Base-by-base conservation (phyloP, 2,329 filamentous ascomycete species). In the Ilyonectria destructans region DNA sequence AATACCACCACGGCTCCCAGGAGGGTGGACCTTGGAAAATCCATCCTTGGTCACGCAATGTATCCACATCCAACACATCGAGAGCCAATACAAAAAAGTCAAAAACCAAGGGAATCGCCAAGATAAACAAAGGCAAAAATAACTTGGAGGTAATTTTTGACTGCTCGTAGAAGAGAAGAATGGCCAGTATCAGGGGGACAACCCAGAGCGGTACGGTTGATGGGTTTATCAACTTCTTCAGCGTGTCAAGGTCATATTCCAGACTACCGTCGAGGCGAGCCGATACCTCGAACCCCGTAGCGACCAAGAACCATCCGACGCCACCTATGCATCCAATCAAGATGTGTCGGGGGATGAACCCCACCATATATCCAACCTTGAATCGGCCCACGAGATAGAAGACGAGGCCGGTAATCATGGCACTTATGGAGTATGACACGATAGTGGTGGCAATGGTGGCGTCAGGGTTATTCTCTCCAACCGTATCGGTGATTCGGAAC, bases 261-360 rank as follows among this genome's bases (percentile, higher is more conserved):
- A 99, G 87, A 74, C 91, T 95, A 17, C 95, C 95, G 45, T 96
- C 92, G 31, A 99, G 85, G 56, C 95, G 90, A 26, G 95, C 96
- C 23, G 95, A 97, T 7, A 99, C 96, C 77, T 98, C 96, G 65
- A 99, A 90, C 26, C 95, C 96, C 7, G 96, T 99, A 58, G 93
- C 90, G 58, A 98, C 86, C 21, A 99, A 86, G 81, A 99, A 99
- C 21, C 21, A 23, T 23, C 21, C 21, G 21, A 23, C 21, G 21
- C 21, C 21, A 23, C 21, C 12, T 72, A 99, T 98, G 77, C 96
- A 99, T 61, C 96, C 96, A 69, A 98, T 97, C 35, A 99, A 84
- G 74, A 99, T 99, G 75, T 97, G 96, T 52, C 96, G 90, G 6
- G 96, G 96, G 74, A 99, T 98, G 83, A 99, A 99, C 67, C 95